phyloP scores from a whole-genome alignment of 164 flowering plant genomes.

The Stephania cephalantha region DNA sequence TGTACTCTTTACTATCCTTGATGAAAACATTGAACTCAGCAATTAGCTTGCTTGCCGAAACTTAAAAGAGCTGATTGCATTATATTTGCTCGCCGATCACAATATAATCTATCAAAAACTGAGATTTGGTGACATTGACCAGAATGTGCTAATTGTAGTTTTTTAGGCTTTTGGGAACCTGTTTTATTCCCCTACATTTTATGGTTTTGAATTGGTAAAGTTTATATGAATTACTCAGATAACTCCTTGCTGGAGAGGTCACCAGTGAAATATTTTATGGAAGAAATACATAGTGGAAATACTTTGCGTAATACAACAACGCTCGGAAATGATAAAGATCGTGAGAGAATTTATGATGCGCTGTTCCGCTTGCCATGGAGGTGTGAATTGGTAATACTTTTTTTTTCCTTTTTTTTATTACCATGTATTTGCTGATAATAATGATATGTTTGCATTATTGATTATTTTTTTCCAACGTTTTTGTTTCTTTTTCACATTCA shows the following conservation, averaged over 20 bases:
- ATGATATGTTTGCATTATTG: not conserved
- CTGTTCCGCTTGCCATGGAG: constrained; percentile 98
- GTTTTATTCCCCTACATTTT: not conserved
- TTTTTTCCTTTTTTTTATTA: not conserved
- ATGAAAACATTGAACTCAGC: too few species aligned
- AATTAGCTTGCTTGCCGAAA: not conserved
- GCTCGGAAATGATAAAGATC: constrained; percentile 76
- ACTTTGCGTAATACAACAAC: constrained; percentile 68
- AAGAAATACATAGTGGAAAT: constrained; percentile 68
- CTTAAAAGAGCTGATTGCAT: not conserved
- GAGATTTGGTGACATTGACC: not conserved
- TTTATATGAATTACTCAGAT: constrained; percentile 31
- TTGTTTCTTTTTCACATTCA: not conserved
- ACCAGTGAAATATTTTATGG: constrained; percentile 73
- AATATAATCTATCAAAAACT: not conserved
- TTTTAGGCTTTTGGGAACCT: not conserved
- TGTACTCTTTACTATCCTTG: too few species aligned
- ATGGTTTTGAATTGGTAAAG: not conserved
- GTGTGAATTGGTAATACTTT: constrained; percentile 78
- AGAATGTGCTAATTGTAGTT: not conserved
- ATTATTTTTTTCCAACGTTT: not conserved
- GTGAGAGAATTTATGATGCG: constrained; percentile 94
- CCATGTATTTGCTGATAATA: not conserved
- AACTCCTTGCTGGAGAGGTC: constrained; percentile 44
- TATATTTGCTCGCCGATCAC: not conserved